Percentiles rank a stretch among this genome's conserved stretches.
Evolutionary conservation across 2,329 filamentous ascomycete species (phyloP).

Genomic region (Pyricularia sp.): DNA sequence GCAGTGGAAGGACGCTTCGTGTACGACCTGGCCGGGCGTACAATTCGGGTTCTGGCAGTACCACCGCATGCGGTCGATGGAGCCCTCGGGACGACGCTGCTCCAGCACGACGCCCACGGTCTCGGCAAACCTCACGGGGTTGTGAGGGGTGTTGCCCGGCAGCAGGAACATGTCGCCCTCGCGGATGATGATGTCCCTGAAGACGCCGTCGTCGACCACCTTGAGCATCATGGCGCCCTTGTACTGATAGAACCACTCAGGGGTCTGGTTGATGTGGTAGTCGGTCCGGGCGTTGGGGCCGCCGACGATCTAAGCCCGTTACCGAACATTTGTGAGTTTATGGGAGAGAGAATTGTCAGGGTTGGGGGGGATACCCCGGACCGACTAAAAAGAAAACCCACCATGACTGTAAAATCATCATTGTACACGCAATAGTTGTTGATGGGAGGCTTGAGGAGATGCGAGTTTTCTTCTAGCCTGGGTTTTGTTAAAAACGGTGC

Average conservation of each 20-base stretch:
- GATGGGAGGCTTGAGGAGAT: constrained; percentile 85
- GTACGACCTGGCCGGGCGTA: constrained; percentile 50
- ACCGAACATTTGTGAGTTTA: background rate
- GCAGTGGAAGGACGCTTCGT: constrained; percentile 82
- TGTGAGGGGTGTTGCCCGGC: constrained; percentile 90
- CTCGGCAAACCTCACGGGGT: constrained; percentile 83
- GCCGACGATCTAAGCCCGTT: constrained; percentile 48
- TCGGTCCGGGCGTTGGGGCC: constrained; percentile 93
- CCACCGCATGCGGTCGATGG: constrained; percentile 67
- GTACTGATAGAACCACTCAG: constrained; percentile 98
- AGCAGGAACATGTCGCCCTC: constrained; percentile 93
- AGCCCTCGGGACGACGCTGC: constrained; percentile 61
- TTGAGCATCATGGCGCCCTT: constrained; percentile 89
- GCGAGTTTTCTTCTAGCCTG: constrained; percentile 86
- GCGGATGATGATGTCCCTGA: constrained; percentile 79
- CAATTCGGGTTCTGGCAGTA: constrained; percentile 61
- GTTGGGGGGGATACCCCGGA: no score
- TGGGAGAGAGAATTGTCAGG: no score
- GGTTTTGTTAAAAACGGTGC: background rate
- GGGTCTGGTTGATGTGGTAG: constrained; percentile 95
- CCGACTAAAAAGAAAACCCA: constrained; percentile 20
- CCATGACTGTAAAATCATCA: constrained; percentile 73
- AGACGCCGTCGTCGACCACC: constrained; percentile 64
- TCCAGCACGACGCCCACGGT: constrained; percentile 90
- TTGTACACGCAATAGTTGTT: constrained; percentile 98